Conservation (phyloP, 2,329 filamentous ascomycete species). For the Bipolaris victoriae region DNA sequence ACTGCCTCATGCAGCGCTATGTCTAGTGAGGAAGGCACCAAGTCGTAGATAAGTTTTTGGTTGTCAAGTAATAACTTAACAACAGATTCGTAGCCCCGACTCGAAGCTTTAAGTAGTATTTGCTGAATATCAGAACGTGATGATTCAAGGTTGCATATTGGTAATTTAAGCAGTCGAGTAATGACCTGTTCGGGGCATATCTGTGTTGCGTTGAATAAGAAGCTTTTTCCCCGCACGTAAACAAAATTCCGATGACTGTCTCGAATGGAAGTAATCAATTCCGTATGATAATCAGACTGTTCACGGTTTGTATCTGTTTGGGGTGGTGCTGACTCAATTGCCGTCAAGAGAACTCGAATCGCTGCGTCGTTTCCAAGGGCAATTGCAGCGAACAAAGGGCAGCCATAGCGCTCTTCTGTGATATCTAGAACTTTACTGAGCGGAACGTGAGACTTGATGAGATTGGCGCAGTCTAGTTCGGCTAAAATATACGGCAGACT, state of each 20-base stretch:
- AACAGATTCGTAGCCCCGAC: no score
- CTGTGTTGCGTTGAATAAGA: background rate
- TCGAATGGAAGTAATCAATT: no score
- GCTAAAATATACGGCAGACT: background rate
- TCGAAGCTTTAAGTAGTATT: background rate
- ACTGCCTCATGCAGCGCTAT: background rate
- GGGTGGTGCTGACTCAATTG: background rate
- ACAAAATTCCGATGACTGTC: background rate
- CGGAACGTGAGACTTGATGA: background rate
- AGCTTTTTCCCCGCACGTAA: no score
- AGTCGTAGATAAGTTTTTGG: no score
- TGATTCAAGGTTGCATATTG: background rate
- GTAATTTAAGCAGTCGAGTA: background rate
- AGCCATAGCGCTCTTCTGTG: background rate
- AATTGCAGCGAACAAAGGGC: background rate
- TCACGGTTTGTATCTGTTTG: no score
- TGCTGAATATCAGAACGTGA: background rate
- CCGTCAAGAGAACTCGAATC: background rate
- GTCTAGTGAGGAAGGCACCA: background rate
- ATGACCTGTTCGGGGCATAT: background rate
- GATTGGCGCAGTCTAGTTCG: background rate
- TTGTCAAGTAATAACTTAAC: background rate
- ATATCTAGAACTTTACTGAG: background rate
- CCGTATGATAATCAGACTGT: background rate
- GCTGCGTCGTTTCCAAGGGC: background rate